Conservation (phyloP, 1,284 basidiomycete species). For the Jaminaea rosea region DNA sequence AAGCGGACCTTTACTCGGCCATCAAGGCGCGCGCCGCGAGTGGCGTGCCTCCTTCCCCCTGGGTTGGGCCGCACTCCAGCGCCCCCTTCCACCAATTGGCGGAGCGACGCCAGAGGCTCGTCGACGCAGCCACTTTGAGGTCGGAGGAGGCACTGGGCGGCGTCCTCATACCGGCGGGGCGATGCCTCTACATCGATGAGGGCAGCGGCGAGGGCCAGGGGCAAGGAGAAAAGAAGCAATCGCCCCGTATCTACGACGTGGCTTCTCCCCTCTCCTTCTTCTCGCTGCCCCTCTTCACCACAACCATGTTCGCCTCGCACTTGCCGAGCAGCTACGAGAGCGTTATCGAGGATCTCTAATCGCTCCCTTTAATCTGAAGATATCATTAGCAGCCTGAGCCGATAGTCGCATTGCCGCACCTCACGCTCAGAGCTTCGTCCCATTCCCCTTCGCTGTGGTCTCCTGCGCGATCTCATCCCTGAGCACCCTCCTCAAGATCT, state of each 20-base stretch:
- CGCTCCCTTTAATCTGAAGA: too few species aligned
- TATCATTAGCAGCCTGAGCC: too few species aligned
- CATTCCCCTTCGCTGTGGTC: neutral
- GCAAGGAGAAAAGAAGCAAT: too few species aligned
- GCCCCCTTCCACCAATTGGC: constrained; percentile 38
- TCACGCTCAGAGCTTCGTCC: too few species aligned
- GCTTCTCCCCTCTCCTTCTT: constrained; percentile 38
- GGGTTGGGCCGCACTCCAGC: constrained; percentile 26
- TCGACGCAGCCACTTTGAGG: constrained; percentile 34
- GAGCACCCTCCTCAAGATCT: constrained; percentile 39
- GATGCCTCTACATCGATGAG: constrained; percentile 31
- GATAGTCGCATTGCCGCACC: too few species aligned
- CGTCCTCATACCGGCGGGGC: constrained; percentile 36
- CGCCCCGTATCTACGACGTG: constrained; percentile 24
- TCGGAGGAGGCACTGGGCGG: constrained; percentile 35
- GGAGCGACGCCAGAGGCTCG: constrained; percentile 22
- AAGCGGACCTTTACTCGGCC: constrained; percentile 39
- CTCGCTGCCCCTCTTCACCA: constrained; percentile 33
- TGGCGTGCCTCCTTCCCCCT: constrained; percentile 30
- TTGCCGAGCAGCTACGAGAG: constrained; percentile 44
- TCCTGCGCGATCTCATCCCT: constrained; percentile 26
- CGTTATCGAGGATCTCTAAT: constrained; percentile 22
- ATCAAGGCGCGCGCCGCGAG: constrained; percentile 15
- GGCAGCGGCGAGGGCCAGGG: neutral
- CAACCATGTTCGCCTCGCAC: constrained; percentile 37